Percentiles rank a stretch among this genome's conserved stretches.
phyloP scores from a whole-genome alignment of 202 grass and related monocot genomes.

The Eragrostis tef region DNA sequence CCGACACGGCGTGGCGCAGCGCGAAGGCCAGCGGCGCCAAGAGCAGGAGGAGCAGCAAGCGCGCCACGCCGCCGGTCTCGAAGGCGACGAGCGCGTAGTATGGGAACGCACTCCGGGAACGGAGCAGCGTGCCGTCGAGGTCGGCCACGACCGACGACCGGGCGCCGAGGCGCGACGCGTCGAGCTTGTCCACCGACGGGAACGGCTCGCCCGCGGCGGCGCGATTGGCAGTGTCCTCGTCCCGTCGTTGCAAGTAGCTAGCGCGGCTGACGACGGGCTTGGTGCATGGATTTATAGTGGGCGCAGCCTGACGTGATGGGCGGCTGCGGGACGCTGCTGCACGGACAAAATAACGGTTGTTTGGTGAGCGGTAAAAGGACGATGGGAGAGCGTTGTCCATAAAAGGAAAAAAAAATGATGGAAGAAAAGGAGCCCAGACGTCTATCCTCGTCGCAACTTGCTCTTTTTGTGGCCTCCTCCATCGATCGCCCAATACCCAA shows the following conservation, averaged over 20 bases:
- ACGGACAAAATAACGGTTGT: not conserved
- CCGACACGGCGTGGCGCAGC: slow-evolving; percentile 52
- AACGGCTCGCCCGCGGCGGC: slow-evolving; percentile 33
- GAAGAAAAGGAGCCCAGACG: too few relatives aligned
- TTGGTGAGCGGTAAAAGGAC: slow-evolving; percentile 18
- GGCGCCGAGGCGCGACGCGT: slow-evolving; percentile 34
- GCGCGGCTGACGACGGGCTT: not conserved
- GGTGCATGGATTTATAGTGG: slow-evolving; percentile 16
- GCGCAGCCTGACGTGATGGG: too few relatives aligned
- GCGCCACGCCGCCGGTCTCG: slow-evolving; percentile 60
- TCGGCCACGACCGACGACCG: slow-evolving; percentile 49
- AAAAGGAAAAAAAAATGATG: too few relatives aligned
- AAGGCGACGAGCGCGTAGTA: slow-evolving; percentile 72
- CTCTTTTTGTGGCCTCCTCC: too few relatives aligned
- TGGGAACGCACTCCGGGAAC: slow-evolving; percentile 55
- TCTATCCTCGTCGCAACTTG: too few relatives aligned
- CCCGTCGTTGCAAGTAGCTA: not conserved
- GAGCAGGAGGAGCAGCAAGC: slow-evolving; percentile 51
- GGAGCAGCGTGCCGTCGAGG: slow-evolving; percentile 70
- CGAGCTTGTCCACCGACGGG: slow-evolving; percentile 57
- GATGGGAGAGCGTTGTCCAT: too few relatives aligned
- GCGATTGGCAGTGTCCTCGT: too few relatives aligned
- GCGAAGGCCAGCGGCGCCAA: slow-evolving; percentile 46
- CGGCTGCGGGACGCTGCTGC: not conserved
- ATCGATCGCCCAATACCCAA: too few relatives aligned